Conservation (phyloP, 371 early-diverging fungal species). For the Syncephalastrum racemosum region DNA sequence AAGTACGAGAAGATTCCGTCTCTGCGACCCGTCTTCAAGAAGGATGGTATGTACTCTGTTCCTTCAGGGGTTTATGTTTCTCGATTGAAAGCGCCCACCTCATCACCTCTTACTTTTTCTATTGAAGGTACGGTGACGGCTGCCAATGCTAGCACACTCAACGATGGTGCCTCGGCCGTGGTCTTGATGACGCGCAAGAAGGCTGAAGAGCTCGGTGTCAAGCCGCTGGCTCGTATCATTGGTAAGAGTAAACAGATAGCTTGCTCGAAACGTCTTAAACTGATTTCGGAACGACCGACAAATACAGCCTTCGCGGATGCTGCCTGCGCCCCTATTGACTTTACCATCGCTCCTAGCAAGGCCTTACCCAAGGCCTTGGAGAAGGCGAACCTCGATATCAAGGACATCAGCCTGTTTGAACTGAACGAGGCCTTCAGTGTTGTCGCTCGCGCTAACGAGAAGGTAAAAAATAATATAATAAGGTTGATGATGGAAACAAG, state of each 20-base stretch:
- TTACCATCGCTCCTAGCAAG: conserved; percentile 92
- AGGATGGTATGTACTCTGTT: conserved; percentile 40
- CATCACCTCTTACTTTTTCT: conserved; percentile 1
- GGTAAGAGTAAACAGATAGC: conserved; percentile 19
- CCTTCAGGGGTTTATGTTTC: neutral
- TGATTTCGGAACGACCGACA: neutral
- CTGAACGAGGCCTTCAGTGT: conserved; percentile 97
- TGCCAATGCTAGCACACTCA: conserved; percentile 92
- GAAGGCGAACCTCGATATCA: conserved; percentile 70
- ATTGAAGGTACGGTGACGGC: conserved; percentile 87
- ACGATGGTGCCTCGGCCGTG: conserved; percentile 96
- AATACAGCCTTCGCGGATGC: conserved; percentile 73
- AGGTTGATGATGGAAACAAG: neutral
- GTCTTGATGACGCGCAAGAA: conserved; percentile 83
- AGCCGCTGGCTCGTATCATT: conserved; percentile 80
- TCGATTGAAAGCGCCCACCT: neutral
- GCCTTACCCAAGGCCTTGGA: conserved; percentile 89
- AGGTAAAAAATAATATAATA: conserved; percentile 22
- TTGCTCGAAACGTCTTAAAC: neutral
- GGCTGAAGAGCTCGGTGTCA: conserved; percentile 74
- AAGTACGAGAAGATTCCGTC: conserved; percentile 62
- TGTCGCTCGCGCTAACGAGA: conserved; percentile 83
- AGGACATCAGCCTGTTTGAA: conserved; percentile 83
- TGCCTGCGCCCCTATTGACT: conserved; percentile 84
- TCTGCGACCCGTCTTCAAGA: conserved; percentile 62